These are phyloP conservation scores for Cinnamomum micranthum DNA, from an alignment of 164 flowering plant species.

Conservation along the genomic window DNA sequence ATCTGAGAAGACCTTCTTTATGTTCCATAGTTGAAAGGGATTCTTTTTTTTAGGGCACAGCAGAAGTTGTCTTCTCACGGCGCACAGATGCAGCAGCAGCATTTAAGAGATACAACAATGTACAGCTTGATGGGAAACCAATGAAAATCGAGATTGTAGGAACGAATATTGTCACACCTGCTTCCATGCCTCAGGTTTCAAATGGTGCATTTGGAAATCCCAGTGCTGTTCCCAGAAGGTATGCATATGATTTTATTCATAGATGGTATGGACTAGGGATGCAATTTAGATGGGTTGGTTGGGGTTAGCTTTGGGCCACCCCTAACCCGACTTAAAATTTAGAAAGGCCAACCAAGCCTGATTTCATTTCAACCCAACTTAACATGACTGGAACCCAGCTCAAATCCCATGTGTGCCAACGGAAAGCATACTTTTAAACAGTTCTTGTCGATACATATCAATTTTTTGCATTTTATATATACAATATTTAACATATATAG, in stretches of 20 bases:
- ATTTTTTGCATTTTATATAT: too few species aligned
- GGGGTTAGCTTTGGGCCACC: neutral
- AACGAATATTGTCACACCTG: constrained; percentile 57
- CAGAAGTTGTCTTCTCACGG: constrained; percentile 71
- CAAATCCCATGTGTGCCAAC: neutral
- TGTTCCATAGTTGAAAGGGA: constrained; percentile 20
- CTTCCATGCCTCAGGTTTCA: constrained; percentile 25
- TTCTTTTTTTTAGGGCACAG: constrained; percentile 62
- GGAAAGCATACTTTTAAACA: neutral
- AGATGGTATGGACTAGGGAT: neutral
- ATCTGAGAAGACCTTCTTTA: constrained; percentile 17
- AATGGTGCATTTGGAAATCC: constrained; percentile 47
- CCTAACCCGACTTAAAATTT: too few species aligned
- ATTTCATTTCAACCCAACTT: neutral
- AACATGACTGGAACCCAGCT: neutral
- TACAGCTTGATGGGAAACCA: constrained; percentile 96
- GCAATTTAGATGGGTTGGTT: neutral
- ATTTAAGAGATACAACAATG: constrained; percentile 87
- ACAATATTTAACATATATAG: too few species aligned
- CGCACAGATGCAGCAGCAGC: constrained; percentile 68
- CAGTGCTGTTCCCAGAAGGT: constrained; percentile 53
- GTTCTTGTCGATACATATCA: too few species aligned
- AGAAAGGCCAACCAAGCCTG: neutral
- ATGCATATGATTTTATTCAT: neutral
- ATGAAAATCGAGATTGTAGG: constrained; percentile 95